Conservation (phyloP, 2,329 filamentous ascomycete species). For the Venturia asperata region DNA sequence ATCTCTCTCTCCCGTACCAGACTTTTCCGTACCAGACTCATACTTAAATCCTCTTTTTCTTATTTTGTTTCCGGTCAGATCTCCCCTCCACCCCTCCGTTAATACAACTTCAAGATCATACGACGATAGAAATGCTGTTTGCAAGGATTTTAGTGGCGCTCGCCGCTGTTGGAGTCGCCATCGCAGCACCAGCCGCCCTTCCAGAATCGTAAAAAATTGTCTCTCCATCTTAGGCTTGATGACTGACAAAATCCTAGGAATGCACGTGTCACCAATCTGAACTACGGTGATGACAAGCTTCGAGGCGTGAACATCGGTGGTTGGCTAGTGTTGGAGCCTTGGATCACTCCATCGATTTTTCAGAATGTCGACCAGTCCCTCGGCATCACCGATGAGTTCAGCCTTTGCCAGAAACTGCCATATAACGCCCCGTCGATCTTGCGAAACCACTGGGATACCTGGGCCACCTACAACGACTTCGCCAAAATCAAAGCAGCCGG, state of each 20-base stretch:
- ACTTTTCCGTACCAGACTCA: not conserved
- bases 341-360: slow-evolving; percentile 55
- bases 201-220: not conserved
- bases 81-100: not conserved
- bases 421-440: slow-evolving; percentile 40
- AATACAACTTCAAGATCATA: not conserved
- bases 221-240: not conserved
- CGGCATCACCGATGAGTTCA: slow-evolving; percentile 46
- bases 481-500: slow-evolving; percentile 49
- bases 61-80: not conserved
- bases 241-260: not conserved
- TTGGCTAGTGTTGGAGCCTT: slow-evolving; percentile 45
- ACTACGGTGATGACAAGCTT: slow-evolving; percentile 45
- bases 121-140: not conserved
- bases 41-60: not conserved
- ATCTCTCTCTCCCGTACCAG: not conserved
- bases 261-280: slow-evolving; percentile 29
- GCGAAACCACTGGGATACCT: slow-evolving; percentile 46
- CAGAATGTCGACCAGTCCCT: slow-evolving; percentile 27
- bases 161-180: not conserved
- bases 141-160: not conserved
- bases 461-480: slow-evolving; percentile 46
- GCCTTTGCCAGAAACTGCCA: slow-evolving; percentile 42
- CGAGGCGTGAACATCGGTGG: slow-evolving; percentile 46
- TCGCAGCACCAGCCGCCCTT: not conserved